Percentiles rank a stretch among this genome's conserved stretches.
phyloP scores from a whole-genome alignment of 31 red algal species.

The Asparagopsis taxiformis region DNA sequence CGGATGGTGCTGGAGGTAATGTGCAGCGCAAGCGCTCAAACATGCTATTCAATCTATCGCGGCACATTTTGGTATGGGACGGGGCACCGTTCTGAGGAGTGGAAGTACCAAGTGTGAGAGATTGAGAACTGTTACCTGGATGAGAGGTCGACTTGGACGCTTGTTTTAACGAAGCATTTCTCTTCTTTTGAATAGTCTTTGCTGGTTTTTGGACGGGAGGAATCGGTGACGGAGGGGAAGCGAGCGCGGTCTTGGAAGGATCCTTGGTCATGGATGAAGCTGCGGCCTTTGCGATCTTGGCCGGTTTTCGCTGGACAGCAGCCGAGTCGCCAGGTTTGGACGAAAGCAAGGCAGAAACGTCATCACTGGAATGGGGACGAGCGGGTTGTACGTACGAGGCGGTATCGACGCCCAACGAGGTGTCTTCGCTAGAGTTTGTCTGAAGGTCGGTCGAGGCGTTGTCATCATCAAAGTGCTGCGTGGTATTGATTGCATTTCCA shows the following conservation, averaged over 20 bases:
- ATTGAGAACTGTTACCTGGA: conserved; percentile 9
- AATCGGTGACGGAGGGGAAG: background rate
- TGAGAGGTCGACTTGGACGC: conserved; percentile 3
- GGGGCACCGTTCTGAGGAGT: conserved; percentile 6
- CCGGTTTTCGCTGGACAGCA: background rate
- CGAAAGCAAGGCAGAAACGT: conserved; percentile 6
- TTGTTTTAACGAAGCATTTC: conserved; percentile 3
- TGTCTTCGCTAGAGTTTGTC: conserved; percentile 47
- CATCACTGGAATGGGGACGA: background rate
- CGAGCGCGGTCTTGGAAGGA: background rate
- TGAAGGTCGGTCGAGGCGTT: conserved; percentile 34
- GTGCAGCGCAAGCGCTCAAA: conserved; percentile 71
- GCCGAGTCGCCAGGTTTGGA: background rate
- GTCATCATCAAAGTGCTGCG: conserved; percentile 26
- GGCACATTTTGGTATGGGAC: conserved; percentile 81
- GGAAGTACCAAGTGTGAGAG: conserved; percentile 7
- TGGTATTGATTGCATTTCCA: conserved; percentile 1
- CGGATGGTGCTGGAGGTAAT: conserved; percentile 68
- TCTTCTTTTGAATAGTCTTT: conserved; percentile 30
- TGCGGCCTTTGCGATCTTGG: background rate
- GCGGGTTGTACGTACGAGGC: background rate
- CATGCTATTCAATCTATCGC: conserved; percentile 80
- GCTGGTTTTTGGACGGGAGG: background rate
- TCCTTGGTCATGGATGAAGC: background rate
- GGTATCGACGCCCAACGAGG: conserved; percentile 30